Conservation (phyloP, 352 stramenopile species). For the Plasmopara viticola region DNA sequence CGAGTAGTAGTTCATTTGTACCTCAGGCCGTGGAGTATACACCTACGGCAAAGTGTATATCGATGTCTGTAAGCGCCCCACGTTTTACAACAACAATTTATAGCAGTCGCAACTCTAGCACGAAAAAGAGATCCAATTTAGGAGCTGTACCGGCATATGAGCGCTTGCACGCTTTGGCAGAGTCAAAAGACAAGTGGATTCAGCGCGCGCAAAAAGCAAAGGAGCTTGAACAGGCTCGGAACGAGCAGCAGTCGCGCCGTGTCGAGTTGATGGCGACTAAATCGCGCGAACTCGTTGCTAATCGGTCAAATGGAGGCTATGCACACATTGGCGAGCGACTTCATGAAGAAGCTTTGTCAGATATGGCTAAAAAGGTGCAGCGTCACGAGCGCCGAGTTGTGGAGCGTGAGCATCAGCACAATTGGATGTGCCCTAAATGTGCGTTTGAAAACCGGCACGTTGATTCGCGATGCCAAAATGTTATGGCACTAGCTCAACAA, state of each 20-base stretch:
- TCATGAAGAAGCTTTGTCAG: conserved; percentile 62
- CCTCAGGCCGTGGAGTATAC: too few relatives aligned
- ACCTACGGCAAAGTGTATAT: background rate
- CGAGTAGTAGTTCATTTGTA: too few relatives aligned
- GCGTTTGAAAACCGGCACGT: conserved; percentile 52
- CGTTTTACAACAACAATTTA: conserved; percentile 17
- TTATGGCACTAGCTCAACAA: conserved; percentile 19
- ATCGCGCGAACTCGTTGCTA: conserved; percentile 47
- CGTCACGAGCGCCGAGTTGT: conserved; percentile 31
- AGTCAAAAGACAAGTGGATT: conserved; percentile 71
- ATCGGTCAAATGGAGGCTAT: conserved; percentile 48
- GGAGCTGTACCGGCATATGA: conserved; percentile 42
- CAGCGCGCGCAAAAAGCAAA: conserved; percentile 63
- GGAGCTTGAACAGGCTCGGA: conserved; percentile 39
- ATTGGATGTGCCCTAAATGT: conserved; percentile 82
- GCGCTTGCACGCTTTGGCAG: conserved; percentile 59
- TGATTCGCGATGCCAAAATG: conserved; percentile 56
- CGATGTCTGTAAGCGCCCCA: conserved; percentile 8
- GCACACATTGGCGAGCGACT: conserved; percentile 62
- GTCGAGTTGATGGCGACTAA: conserved; percentile 54
- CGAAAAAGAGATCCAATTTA: conserved; percentile 31
- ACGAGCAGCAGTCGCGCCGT: conserved; percentile 32
- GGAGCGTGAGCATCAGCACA: conserved; percentile 42
- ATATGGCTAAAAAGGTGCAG: conserved; percentile 59
- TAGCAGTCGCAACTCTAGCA: conserved; percentile 7